Evolutionary conservation across 352 stramenopile species (phyloP), one percentile per base, ranked within the genome.

Genomic region (Globisporangium perplexum): DNA sequence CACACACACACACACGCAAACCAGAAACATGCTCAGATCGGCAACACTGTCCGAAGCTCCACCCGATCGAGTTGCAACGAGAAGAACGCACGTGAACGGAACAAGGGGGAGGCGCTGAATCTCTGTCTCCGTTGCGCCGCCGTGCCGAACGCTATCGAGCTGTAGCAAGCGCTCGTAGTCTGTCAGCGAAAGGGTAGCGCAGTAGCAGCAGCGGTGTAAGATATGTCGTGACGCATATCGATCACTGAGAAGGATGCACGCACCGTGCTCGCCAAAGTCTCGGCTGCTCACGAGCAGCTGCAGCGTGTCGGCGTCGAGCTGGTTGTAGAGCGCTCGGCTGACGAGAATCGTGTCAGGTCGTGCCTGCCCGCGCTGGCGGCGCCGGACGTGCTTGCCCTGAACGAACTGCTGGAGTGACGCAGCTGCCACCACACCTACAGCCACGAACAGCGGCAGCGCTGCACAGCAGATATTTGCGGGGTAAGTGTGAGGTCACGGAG

Each of bases 151-250:
- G 12, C 51, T 70, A 30, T 93, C 72, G 0, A 93, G 64, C 30
- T 74, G 63, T 67, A 92, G 71, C 28, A 92, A 61, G 2, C 72
- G 75, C 56, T 89, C 81, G 38, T 87, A 89, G 53, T 93, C 76
- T 86, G 24, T n/a, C 47, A 39, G 45, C 28, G 14, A 38, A 39
- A 7, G 11, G 8, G 39, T 10, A 26, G 39, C 15, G 30, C 26
- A 48, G 30, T 18, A 15, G 4, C 31, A 38, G 31, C 7, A 12
- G 31, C 11, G 31, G 10, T 38, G 31, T 12, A 11, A 38, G 31
- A 11, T 11, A 38, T 38, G 5, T 38, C 2, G 31, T 11, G 12
- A 15, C 15, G 7, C 31, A 12, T 38, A 38, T 12, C 31, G 31
- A 38, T 17, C 31, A 38, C 31, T 31, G 31, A 11, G 31, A n/a